Evolutionary conservation across 495 filamentous ascomycete species (phyloP), one percentile per base, ranked within the genome.

Genomic region (Pyrenula massariospora): DNA sequence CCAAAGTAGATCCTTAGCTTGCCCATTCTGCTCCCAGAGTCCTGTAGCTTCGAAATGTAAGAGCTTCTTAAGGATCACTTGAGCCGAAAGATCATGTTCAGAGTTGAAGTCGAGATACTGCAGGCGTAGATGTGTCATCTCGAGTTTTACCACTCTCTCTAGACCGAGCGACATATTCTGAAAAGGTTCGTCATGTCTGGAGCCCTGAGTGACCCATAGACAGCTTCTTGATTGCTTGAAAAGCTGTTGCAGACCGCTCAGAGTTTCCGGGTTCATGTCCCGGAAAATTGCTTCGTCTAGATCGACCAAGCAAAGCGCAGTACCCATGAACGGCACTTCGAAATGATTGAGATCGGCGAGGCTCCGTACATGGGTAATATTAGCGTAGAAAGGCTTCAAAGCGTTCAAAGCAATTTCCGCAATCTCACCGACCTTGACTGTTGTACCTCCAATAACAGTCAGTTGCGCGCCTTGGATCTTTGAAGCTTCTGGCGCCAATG

Each of bases 231-330:
- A 60, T 20, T 59, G 51, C 5, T 66, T 56, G 19, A 78, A 66
- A 0, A 80, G 1, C 63, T 19, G 11, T 54, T 63, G 59, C 10
- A 69, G 24, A 8, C 55, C 51, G 0, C 54, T n/a, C 19, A 59
- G 36, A 2, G 25, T 53, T 12, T 58, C 54, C 2, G 53, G 24
- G 0, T 65, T 65, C 20, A 80, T 62, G 3, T 60, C 56, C 15
- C 69, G 56, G 3, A 83, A 71, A 2, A 73, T 60, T 0, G 74
- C 66, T 8, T 65, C 63, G 59, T 75, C 69, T 10, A 76, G 61
- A 24, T 82, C 80, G 8, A 67, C 56, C 47, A 83, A 58, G 55
- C n/a, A n/a, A n/a, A n/a, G n/a, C n/a, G n/a, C n/a, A n/a, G n/a
- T n/a, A n/a, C n/a, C n/a, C n/a, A n/a, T 62, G 70, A 21, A 82